Percentiles rank a stretch among this genome's conserved stretches.
phyloP scores from a whole-genome alignment of 1,284 basidiomycete species.

The Thecaphora thlaspeos region DNA sequence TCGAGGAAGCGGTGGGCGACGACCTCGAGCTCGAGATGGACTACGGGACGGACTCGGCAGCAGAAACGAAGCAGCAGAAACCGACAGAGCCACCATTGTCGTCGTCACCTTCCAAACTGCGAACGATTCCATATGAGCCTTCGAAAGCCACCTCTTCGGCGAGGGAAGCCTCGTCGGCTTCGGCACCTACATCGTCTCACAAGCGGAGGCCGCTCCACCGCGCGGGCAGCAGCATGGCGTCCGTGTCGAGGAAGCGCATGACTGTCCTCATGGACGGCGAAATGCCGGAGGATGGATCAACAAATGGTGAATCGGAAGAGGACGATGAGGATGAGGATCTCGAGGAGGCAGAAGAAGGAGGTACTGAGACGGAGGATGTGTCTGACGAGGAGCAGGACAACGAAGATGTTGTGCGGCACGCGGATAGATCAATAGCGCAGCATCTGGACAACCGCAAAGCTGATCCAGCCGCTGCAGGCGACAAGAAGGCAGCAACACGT shows the following conservation, averaged over 20 bases:
- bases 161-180: slow-evolving; percentile 17
- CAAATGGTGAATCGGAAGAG: slow-evolving; percentile 15
- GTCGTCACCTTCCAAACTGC: not conserved
- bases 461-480: too few species aligned
- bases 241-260: slow-evolving; percentile 32
- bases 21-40: slow-evolving; percentile 36
- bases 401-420: too few species aligned
- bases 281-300: slow-evolving; percentile 32
- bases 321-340: slow-evolving; percentile 17
- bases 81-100: not conserved
- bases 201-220: slow-evolving; percentile 14
- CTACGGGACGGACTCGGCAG: slow-evolving; percentile 14
- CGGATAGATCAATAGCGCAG: too few species aligned
- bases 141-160: slow-evolving; percentile 10
- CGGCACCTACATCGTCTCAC: slow-evolving; percentile 8
- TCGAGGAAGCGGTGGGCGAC: slow-evolving; percentile 23
- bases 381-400: slow-evolving; percentile 1
- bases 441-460: too few species aligned
- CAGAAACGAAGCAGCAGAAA: not conserved
- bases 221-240: slow-evolving; percentile 14
- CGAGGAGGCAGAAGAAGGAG: slow-evolving; percentile 1
- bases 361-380: slow-evolving; percentile 2
- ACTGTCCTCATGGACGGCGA: slow-evolving; percentile 44
- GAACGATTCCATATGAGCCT: too few species aligned
- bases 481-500: not conserved